Percentiles rank a stretch among this genome's conserved stretches.
phyloP scores from a whole-genome alignment of 2,329 filamentous ascomycete genomes.

The Zymoseptoria brevis region DNA sequence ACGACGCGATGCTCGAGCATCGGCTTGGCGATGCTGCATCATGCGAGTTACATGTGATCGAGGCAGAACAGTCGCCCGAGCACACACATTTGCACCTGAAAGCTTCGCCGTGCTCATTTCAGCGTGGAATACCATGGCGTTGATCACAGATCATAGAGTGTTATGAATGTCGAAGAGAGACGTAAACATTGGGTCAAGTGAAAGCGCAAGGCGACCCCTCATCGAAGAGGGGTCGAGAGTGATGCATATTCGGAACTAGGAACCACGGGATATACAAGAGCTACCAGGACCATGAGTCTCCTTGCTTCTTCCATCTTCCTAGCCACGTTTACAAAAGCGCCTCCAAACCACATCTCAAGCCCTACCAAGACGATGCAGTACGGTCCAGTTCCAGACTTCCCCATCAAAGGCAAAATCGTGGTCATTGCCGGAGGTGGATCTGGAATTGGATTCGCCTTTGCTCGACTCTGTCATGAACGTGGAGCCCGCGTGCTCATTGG shows the following conservation, averaged over 20 bases:
- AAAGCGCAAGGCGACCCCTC: background rate
- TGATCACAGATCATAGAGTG: background rate
- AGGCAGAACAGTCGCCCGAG: background rate
- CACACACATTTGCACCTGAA: background rate
- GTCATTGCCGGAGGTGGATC: constrained; percentile 14
- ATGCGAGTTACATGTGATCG: background rate
- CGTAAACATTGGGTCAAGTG: background rate
- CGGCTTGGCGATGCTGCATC: background rate
- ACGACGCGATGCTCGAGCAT: background rate
- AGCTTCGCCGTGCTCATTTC: background rate
- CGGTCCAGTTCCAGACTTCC: constrained; percentile 16
- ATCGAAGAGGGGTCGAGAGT: background rate
- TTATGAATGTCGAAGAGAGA: background rate
- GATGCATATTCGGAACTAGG: background rate
- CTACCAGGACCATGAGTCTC: background rate
- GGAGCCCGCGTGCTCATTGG: constrained; percentile 16
- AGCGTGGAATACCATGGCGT: background rate
- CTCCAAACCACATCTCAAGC: background rate
- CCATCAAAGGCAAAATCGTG: constrained; percentile 15
- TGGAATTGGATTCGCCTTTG: constrained; percentile 16
- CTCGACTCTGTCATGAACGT: constrained; percentile 11
- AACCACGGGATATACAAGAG: background rate
- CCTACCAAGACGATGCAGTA: constrained; percentile 12
- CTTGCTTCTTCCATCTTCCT: background rate
- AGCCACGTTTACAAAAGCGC: background rate